Evolutionary conservation across 2,329 filamentous ascomycete species (phyloP).

Genomic region (Phialophora macrospora): DNA sequence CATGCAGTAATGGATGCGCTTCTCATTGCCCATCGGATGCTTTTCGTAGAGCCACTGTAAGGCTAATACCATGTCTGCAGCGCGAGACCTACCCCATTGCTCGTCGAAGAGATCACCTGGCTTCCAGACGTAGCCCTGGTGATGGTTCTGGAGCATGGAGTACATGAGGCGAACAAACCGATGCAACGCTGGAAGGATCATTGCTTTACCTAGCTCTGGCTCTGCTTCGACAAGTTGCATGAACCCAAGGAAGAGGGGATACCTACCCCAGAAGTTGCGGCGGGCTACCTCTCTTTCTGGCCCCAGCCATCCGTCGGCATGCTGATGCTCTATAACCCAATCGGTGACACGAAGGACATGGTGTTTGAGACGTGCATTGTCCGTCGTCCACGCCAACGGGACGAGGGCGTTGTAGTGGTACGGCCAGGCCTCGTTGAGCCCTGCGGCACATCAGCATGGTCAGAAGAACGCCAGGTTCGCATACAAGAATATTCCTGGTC

Average conservation of each 20-base stretch:
- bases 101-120: constrained; percentile 51
- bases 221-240: constrained; percentile 55
- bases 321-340: constrained; percentile 56
- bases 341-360: constrained; percentile 55
- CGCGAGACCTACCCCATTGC: constrained; percentile 48
- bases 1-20: constrained; percentile 51
- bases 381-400: constrained; percentile 58
- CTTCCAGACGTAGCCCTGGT: constrained; percentile 56
- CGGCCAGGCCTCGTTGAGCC: constrained; percentile 60
- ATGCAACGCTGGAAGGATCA: constrained; percentile 57
- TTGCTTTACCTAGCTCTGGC: constrained; percentile 53
- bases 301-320: constrained; percentile 63
- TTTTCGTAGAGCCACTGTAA: constrained; percentile 58
- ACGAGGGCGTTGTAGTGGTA: constrained; percentile 66
- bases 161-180: constrained; percentile 58
- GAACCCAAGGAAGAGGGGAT: constrained; percentile 57
- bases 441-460: constrained; percentile 15
- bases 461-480: not conserved
- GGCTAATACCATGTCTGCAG: constrained; percentile 53
- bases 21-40: constrained; percentile 47
- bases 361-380: constrained; percentile 56
- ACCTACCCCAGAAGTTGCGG: constrained; percentile 61
- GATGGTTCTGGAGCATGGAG: constrained; percentile 60
- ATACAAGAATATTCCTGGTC: constrained; percentile 55
- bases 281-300: constrained; percentile 53